A percentile compares a stretch with the other conserved stretches of the same genome.
Evolutionary conservation across 2,329 filamentous ascomycete species (phyloP).

Genomic region (Aspergillus niger): DNA sequence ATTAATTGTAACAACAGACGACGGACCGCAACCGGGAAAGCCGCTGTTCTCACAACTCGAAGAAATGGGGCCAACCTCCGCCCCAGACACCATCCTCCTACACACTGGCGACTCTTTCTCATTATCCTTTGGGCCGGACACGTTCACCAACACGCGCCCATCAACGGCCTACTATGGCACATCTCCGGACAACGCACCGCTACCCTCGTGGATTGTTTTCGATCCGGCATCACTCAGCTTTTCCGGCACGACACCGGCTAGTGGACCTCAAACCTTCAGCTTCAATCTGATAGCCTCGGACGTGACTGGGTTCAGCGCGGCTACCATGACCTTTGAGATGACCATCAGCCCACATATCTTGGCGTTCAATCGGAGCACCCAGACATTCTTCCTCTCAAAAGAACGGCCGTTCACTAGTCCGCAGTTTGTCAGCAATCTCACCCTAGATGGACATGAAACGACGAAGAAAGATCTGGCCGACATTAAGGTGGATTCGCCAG

Average conservation of each 20-base stretch:
- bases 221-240: constrained; percentile 66
- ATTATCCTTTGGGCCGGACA: constrained; percentile 69
- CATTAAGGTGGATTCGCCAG: constrained; percentile 59
- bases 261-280: constrained; percentile 70
- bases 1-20: constrained; percentile 65
- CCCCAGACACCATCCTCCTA: constrained; percentile 42
- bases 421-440: constrained; percentile 55
- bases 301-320: constrained; percentile 72
- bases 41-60: constrained; percentile 41
- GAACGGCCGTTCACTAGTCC: constrained; percentile 57
- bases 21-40: constrained; percentile 38
- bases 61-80: constrained; percentile 38
- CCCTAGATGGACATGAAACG: constrained; percentile 59
- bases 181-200: constrained; percentile 73
- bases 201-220: constrained; percentile 85
- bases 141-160: constrained; percentile 61
- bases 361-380: constrained; percentile 59
- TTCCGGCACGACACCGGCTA: constrained; percentile 68
- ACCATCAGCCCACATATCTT: constrained; percentile 71
- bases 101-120: constrained; percentile 55
- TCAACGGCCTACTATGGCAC: constrained; percentile 74
- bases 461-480: constrained; percentile 53
- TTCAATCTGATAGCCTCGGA: constrained; percentile 78
- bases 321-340: constrained; percentile 67
- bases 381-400: constrained; percentile 60